Base-by-base conservation (phyloP, 306 rosid species). In the Trifolium subterraneum region DNA sequence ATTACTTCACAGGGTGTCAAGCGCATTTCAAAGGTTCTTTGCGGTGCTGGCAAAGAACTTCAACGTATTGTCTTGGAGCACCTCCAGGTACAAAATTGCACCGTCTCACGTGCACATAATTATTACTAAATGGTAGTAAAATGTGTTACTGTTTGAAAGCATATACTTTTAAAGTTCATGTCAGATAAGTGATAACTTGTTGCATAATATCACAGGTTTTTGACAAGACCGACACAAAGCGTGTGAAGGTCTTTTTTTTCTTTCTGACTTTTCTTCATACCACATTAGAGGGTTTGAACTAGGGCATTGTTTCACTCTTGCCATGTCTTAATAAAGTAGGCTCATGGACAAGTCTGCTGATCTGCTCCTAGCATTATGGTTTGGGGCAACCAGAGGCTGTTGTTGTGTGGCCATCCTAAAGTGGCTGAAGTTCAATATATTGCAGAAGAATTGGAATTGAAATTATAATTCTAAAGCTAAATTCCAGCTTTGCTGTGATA, bases 11-110 rank as follows among this genome's bases (percentile, higher is more conserved):
- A 93, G 98, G 98, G 96, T 14, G 96, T 87, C 73, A 93, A 93
- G 87, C 96, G 98, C 25, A 82, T 89, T 42, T 89, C 97, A 16
- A 93, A 93, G 93, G 89, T 86, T 80, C 80, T 93, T 42, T 85
- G 87, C 52, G 89, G 97, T 71, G 91, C 97, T 70, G 98, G 97
- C 73, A 93, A 90, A 77, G 98, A 93, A 85, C 92, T 93, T 73
- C 98, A 93, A 85, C 91, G 84, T 45, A 79, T 93, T 74, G 87
- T 93, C 79, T 81, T 91, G 71, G 93, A 91, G 79, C 98, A 93
- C 82, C 92, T 93, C 65, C 98, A 93, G 98, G 98, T 93, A 77
- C 78, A 76, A 72, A 18, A 14, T 77, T 51, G 78, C 66, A 69
- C 78, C 31, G 59, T 42, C 50, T 61, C 79, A 70, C 58, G 47